Evolutionary conservation across 495 filamentous ascomycete species (phyloP).

Genomic region (Aspergillus nanangensis): DNA sequence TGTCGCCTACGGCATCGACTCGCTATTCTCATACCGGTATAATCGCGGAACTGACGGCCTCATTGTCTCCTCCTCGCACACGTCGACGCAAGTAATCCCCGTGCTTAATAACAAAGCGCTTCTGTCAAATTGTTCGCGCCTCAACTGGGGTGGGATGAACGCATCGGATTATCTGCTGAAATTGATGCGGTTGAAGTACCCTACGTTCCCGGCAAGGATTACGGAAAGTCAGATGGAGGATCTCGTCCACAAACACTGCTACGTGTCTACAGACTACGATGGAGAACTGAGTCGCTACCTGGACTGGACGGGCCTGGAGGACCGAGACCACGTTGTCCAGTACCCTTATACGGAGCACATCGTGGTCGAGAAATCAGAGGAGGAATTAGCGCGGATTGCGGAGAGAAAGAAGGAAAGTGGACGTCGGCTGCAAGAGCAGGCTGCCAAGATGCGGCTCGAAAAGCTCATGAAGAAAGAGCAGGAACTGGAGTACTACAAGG

Average conservation of each 20-base stretch:
- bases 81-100: conserved; percentile 92
- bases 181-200: conserved; percentile 89
- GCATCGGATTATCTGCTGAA: conserved; percentile 86
- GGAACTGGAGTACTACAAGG: conserved; percentile 89
- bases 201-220: conserved; percentile 78
- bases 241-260: conserved; percentile 84
- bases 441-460: conserved; percentile 92
- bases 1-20: conserved; percentile 90
- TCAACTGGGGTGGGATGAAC: conserved; percentile 94
- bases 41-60: conserved; percentile 86
- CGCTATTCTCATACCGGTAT: conserved; percentile 89
- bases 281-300: conserved; percentile 68
- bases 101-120: conserved; percentile 81
- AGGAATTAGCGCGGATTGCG: conserved; percentile 81
- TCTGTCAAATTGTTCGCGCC: conserved; percentile 73
- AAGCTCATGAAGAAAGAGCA: conserved; percentile 93
- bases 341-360: conserved; percentile 91
- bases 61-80: conserved; percentile 87
- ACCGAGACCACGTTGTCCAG: conserved; percentile 82
- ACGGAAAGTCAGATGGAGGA: conserved; percentile 81
- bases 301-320: conserved; percentile 84
- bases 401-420: conserved; percentile 93
- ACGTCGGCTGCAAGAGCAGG: conserved; percentile 87
- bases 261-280: conserved; percentile 79
- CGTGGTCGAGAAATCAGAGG: conserved; percentile 81